Evolutionary conservation across 2,329 filamentous ascomycete species (phyloP), one percentile per base, ranked within the genome.

Genomic region (Juglanconis oblonga): DNA sequence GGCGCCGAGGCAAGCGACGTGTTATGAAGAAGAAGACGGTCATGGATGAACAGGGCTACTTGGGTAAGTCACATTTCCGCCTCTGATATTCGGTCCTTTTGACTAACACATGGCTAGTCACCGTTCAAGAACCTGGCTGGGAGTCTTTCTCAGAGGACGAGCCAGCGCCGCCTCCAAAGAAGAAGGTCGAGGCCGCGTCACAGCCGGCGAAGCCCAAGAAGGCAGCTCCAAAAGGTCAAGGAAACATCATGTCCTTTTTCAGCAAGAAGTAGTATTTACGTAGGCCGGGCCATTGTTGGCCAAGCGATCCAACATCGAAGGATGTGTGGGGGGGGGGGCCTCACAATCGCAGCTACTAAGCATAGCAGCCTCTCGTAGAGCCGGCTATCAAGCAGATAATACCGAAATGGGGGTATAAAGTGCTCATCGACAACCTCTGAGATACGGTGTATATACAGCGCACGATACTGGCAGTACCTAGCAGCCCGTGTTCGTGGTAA

Each of bases 101-200:
- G 62, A 29, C 35, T 51, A 64, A 63, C 31, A 38, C 48, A 50
- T 59, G 48, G 63, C 44, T 67, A 95, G 93, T 97, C 36, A 97
- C 92, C 2, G 89, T 88, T 65, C 90, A 96, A 74, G 92, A 96
- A 70, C 76, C 84, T 0, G 88, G 82, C 0, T 97, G 93, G 93
- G 93, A 97, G 72, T 94, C 90, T 0, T 97, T 96, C 76, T 96
- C 92, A 0, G 93, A 97, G 71, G 92, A 96, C 64, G 92, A 97
- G 65, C 84, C 87, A 29, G 79, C 80, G 36, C 73, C 76, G 8
- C 79, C 83, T 3, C 68, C 76, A 1, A 66, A 71, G 33, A 57
- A 65, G 70, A 86, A 85, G 69, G 69, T 78, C 6, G 88, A 86
- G 62, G 64, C 81, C 11, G 77, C 81, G 61, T 76, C 77, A 29